phyloP scores from a whole-genome alignment of 2,329 filamentous ascomycete genomes.

The Neopestalotiopsis clavispora region DNA sequence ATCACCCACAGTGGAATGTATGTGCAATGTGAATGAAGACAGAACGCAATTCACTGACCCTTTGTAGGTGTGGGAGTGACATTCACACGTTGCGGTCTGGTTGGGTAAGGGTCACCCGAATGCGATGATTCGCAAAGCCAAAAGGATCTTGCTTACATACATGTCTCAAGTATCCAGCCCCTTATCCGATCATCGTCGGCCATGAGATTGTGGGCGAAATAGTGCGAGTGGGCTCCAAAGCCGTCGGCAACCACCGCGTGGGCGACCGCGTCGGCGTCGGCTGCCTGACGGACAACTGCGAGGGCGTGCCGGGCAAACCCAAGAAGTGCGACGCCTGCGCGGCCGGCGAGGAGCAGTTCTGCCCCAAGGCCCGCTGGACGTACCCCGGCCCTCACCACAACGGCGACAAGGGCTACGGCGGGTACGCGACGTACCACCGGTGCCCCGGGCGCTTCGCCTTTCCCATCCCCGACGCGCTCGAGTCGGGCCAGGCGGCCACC shows the following conservation, averaged over 20 bases:
- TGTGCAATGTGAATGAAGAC: background rate
- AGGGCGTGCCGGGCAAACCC: conserved; percentile 23
- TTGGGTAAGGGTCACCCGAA: conserved; percentile 21
- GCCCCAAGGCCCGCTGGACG: conserved; percentile 41
- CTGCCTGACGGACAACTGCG: conserved; percentile 50
- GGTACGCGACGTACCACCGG: conserved; percentile 35
- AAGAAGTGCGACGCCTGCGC: conserved; percentile 29
- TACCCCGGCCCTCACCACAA: conserved; percentile 49
- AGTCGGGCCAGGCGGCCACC: conserved; percentile 50
- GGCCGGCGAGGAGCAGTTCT: conserved; percentile 28
- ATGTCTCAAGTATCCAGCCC: conserved; percentile 18
- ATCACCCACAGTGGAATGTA: conserved; percentile 52
- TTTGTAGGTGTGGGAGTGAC: conserved; percentile 44
- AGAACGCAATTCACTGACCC: background rate
- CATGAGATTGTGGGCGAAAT: conserved; percentile 55
- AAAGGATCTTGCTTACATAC: background rate
- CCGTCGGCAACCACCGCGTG: conserved; percentile 43
- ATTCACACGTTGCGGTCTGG: conserved; percentile 48
- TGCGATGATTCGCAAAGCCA: background rate
- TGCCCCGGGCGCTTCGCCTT: conserved; percentile 44
- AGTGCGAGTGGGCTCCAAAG: conserved; percentile 42
- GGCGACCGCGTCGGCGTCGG: conserved; percentile 60
- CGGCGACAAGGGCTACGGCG: conserved; percentile 61
- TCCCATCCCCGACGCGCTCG: conserved; percentile 41
- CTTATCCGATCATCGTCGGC: conserved; percentile 43